Evolutionary conservation across 768 basidiomycete genomes (phyloP), one percentile per base, ranked within the genome.

Genomic region (Suillus subalutaceus): DNA sequence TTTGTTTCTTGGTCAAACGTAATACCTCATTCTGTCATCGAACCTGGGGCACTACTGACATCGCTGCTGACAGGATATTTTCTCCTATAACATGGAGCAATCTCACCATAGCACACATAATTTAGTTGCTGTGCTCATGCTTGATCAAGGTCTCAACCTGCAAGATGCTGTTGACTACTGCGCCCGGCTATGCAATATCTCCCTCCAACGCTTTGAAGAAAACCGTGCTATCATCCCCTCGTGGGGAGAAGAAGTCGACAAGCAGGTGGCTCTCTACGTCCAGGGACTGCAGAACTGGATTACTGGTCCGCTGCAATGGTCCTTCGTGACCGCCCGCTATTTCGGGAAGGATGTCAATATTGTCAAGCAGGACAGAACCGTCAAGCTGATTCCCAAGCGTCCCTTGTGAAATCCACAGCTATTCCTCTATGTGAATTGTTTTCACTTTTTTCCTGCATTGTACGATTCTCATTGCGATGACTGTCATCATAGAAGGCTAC

Each of bases 81-180:
- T 89, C 72, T 92, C 89, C 1, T 92, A 89, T 75, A 90, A 91
- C 66, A 84, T 86, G 56, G 91, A 92, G 72, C 90, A 91, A 74
- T 84, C 89, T 2, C 84, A 86, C 18, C 85, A 84, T 10, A 87
- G 89, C 68, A 87, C 86, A 20, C 87, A 90, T 74, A 91, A 92
- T 73, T 87, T 91, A 83, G 83, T 92, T 65, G 79, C 82, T 26
- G 87, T 91, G 62, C 81, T 91, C 68, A 90, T 89, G 88, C 76
- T 81, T 55, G 79, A 87, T 63, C 84, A 86, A 62, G 84, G 82
- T 6, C 79, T 88, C 56, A 80, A 79, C 46, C 77, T 92, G 15
- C 89, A 91, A 67, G 78, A 81, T 43, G 90, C 90, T 4, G 74
- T 92, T 35, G 85, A 90, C 73, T 83, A 83, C 67, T 86, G 90